Evolutionary conservation across 805 yeast genomes (phyloP), one percentile per base, ranked within the genome.

Genomic region (Wickerhamiella slavikovae): DNA sequence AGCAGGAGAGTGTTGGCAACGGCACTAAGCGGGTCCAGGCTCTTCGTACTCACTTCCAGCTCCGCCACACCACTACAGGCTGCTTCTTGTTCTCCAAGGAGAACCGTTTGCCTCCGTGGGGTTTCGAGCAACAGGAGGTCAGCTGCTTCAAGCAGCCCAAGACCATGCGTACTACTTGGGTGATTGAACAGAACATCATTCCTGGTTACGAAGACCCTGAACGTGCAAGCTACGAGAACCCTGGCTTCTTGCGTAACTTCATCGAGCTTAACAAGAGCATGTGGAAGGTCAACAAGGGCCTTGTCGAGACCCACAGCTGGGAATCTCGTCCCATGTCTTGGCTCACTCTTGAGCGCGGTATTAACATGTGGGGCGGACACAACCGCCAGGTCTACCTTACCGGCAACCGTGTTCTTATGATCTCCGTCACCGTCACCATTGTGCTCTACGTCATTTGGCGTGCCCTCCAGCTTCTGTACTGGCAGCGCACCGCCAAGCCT

Each of bases 71-170:
- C 12, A 71, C 71, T 23, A 66, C 76, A 18, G 59, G 63, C 18
- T 89, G 98, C 51, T 57, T 60, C 13, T 50, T 89, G 32, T 51
- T 80, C 41, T 68, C 82, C n/a, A 92, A 83, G 46, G 65, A 64
- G 26, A 62, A 62, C 14, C 66, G 60, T 44, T 57, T 89, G 24
- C 94, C 94, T n/a, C 62, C 60, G 5, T 77, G 92, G 91, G 95
- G 77, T 2, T 65, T 63, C 41, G 62, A 61, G 35, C 94, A 82
- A 48, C 78, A 75, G 52, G 98, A 89, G 57, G 91, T 85, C 8
- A 54, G 80, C 24, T 89, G 98, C 49, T 64, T 80, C 30, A 72
- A 71, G 29, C 67, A 66, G 17, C 89, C 95, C 10, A 66, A 68
- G 12, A 48, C 60, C 31, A 66, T 67, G 17, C 68, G 73, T 46